phyloP scores from a whole-genome alignment of 768 basidiomycete genomes.

The Fomitopsis serialis region DNA sequence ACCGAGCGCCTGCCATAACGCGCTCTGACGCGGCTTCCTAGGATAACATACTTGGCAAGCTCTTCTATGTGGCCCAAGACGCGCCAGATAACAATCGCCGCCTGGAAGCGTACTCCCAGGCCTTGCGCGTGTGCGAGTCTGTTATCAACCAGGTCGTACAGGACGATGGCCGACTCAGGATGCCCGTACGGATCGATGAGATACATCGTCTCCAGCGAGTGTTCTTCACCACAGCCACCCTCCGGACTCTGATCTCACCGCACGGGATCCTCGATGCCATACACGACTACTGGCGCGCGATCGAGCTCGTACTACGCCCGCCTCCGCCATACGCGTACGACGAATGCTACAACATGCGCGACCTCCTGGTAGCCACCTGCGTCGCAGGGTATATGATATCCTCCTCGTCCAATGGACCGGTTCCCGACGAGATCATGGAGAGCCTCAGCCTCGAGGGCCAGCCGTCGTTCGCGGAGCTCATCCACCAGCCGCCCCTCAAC shows the following conservation, averaged over 20 bases:
- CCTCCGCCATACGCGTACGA: slow-evolving; percentile 15
- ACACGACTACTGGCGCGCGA: slow-evolving; percentile 34
- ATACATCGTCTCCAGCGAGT: slow-evolving; percentile 41
- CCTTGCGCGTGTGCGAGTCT: slow-evolving; percentile 28
- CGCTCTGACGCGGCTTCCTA: slow-evolving; percentile 9
- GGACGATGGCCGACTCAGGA: slow-evolving; percentile 15
- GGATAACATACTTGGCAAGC: slow-evolving; percentile 32
- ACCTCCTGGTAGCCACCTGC: slow-evolving; percentile 35
- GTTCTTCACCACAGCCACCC: slow-evolving; percentile 35
- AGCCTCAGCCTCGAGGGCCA: slow-evolving; percentile 18
- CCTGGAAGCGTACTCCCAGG: slow-evolving; percentile 19
- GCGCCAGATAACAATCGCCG: slow-evolving; percentile 5
- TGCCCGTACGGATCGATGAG: slow-evolving; percentile 25
- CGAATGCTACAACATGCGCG: slow-evolving; percentile 27
- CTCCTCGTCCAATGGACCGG: slow-evolving; percentile 17
- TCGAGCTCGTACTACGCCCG: slow-evolving; percentile 37
- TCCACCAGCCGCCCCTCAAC: slow-evolving; percentile 31
- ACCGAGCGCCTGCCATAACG: too few relatives aligned
- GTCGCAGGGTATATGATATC: slow-evolving; percentile 29
- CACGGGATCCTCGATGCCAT: slow-evolving; percentile 24
- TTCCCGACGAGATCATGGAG: slow-evolving; percentile 17
- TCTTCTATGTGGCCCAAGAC: slow-evolving; percentile 19
- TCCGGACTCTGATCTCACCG: slow-evolving; percentile 27
- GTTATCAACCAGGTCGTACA: slow-evolving; percentile 24
- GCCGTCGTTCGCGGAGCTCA: slow-evolving; percentile 15